A percentile compares a stretch with the other conserved stretches of the same genome.
Conservation (phyloP, 768 basidiomycete species). For the Fibroporia radiculosa region DNA sequence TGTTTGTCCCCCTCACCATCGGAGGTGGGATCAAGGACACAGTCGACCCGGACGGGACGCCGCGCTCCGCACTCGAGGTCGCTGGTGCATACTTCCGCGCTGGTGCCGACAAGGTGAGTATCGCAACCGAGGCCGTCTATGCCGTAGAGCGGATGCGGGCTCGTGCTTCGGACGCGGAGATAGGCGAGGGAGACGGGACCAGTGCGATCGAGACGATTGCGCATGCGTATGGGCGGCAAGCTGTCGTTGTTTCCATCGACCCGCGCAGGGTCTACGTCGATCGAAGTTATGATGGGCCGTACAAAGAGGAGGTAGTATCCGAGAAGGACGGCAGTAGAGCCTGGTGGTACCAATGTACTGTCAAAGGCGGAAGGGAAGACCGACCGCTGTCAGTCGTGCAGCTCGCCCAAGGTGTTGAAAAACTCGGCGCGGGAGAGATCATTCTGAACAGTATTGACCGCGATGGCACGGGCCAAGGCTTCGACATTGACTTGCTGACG, state of each 20-base stretch:
- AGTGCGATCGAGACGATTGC: slow-evolving; percentile 94
- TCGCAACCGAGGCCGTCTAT: slow-evolving; percentile 92
- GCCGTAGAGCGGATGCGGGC: slow-evolving; percentile 79
- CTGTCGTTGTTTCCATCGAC: slow-evolving; percentile 96
- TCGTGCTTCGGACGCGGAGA: slow-evolving; percentile 21
- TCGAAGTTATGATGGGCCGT: slow-evolving; percentile 59
- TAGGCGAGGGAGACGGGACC: slow-evolving; percentile 50
- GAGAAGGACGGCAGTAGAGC: slow-evolving; percentile 61
- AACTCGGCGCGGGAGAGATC: slow-evolving; percentile 90
- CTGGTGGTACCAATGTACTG: slow-evolving; percentile 99
- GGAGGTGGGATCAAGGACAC: slow-evolving; percentile 98
- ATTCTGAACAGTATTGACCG: slow-evolving; percentile 94
- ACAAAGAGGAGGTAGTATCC: slow-evolving; percentile 52
- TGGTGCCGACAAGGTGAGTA: slow-evolving; percentile 97
- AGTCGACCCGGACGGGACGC: slow-evolving; percentile 90
- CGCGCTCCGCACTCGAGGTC: slow-evolving; percentile 82
- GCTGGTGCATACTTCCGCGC: slow-evolving; percentile 95
- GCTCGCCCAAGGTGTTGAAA: slow-evolving; percentile 86
- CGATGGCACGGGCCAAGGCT: slow-evolving; percentile 81
- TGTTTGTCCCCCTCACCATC: slow-evolving; percentile 97
- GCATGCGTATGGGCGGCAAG: slow-evolving; percentile 84
- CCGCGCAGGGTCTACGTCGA: slow-evolving; percentile 83
- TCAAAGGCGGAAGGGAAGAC: slow-evolving; percentile 82
- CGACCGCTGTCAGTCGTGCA: slow-evolving; percentile 84
- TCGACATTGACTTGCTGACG: slow-evolving; percentile 76